These are phyloP conservation scores for Parasitella parasitica DNA, from an alignment of 371 early-diverging fungal species.

Conservation along the genomic window DNA sequence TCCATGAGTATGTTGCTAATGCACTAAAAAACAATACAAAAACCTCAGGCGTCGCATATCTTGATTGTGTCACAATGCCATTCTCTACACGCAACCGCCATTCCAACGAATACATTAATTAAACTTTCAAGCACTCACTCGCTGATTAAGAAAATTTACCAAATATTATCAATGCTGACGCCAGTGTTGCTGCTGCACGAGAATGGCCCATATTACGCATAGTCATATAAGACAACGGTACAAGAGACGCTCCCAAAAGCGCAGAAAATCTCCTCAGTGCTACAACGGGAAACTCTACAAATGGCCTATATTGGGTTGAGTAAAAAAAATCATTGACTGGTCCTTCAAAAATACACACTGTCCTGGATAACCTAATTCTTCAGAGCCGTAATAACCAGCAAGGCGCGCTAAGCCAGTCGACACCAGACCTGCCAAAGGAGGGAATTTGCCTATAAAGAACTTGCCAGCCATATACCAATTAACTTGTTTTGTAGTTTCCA, in stretches of 20 bases:
- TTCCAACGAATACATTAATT: not conserved
- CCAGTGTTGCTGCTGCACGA: constrained; percentile 27
- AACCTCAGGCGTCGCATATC: constrained; percentile 27
- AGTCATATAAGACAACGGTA: constrained; percentile 35
- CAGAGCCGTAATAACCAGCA: constrained; percentile 82
- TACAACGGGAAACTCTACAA: constrained; percentile 25
- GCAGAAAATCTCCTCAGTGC: constrained; percentile 28
- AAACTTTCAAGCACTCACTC: not conserved
- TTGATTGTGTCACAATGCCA: constrained; percentile 37
- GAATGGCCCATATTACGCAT: constrained; percentile 28
- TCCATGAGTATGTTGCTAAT: constrained; percentile 18
- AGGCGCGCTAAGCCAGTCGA: constrained; percentile 71
- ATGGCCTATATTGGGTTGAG: constrained; percentile 7
- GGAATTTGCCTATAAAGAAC: constrained; percentile 42
- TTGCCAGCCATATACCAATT: constrained; percentile 44
- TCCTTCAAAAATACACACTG: constrained; percentile 42
- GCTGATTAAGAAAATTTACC: constrained; percentile 16
- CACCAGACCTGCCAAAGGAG: constrained; percentile 84
- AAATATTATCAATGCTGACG: constrained; percentile 30
- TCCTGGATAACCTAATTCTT: constrained; percentile 82
- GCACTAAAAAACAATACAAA: constrained; percentile 22
- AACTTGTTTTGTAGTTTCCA: constrained; percentile 31
- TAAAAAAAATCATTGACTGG: not conserved
- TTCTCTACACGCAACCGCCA: constrained; percentile 14
- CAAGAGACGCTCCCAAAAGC: constrained; percentile 23